A percentile compares a stretch with the other conserved stretches of the same genome.
Conservation (phyloP, 2,329 filamentous ascomycete species). For the Pleochaeta shiraiana region DNA sequence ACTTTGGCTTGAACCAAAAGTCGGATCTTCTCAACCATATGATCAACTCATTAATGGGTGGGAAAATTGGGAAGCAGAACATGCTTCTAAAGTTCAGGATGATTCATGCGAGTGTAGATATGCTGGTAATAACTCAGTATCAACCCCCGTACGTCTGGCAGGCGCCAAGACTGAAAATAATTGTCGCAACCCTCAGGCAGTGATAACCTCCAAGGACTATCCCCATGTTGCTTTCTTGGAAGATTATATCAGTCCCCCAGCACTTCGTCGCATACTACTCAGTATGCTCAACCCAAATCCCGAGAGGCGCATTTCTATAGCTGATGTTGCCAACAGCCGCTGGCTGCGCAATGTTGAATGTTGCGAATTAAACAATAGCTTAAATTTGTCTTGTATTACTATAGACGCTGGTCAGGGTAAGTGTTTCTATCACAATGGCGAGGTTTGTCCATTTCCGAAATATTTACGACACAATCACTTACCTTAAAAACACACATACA, state of each 20-base stretch:
- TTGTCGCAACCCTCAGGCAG: not conserved
- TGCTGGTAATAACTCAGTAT: slow-evolving; percentile 7
- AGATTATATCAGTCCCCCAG: slow-evolving; percentile 38
- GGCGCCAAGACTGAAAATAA: not conserved
- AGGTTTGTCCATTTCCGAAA: not conserved
- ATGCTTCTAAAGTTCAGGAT: slow-evolving; percentile 20
- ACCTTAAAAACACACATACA: too few relatives aligned
- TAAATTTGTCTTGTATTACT: slow-evolving; percentile 33
- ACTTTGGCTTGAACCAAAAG: slow-evolving; percentile 50
- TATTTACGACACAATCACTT: not conserved
- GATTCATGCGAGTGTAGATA: too few relatives aligned
- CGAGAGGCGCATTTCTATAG: slow-evolving; percentile 42
- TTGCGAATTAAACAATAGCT: slow-evolving; percentile 51
- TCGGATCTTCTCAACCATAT: slow-evolving; percentile 30
- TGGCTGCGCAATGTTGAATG: slow-evolving; percentile 59
- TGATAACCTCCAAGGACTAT: slow-evolving; percentile 36
- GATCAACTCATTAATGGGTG: slow-evolving; percentile 42
- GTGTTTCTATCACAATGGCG: not conserved
- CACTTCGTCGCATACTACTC: slow-evolving; percentile 47
- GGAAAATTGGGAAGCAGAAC: slow-evolving; percentile 40
- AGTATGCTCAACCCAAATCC: slow-evolving; percentile 72
- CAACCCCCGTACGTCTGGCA: not conserved
- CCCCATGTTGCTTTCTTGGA: slow-evolving; percentile 46
- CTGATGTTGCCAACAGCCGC: slow-evolving; percentile 44
- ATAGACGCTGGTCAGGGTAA: slow-evolving; percentile 25